Evolutionary conservation across 495 filamentous ascomycete species (phyloP).

Genomic region (Penicillium chermesinum): DNA sequence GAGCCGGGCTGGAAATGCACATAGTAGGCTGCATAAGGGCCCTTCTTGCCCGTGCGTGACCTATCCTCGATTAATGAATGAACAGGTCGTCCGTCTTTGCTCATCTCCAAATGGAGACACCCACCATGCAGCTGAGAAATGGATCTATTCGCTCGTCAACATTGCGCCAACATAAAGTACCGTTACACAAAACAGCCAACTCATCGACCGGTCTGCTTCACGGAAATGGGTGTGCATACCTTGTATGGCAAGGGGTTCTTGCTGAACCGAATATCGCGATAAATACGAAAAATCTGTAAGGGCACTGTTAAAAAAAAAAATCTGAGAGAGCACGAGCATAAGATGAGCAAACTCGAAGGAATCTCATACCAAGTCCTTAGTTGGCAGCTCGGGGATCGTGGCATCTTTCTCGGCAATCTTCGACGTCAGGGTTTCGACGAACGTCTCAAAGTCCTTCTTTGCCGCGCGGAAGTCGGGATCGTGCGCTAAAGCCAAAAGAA

Average conservation of each 20-base stretch:
- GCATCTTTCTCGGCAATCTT: slow-evolving; percentile 65
- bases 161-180: slow-evolving; percentile 15
- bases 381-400: slow-evolving; percentile 76
- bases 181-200: slow-evolving; percentile 9
- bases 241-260: slow-evolving; percentile 84
- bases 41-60: slow-evolving; percentile 80
- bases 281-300: slow-evolving; percentile 69
- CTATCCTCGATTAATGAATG: slow-evolving; percentile 29
- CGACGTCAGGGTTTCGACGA: slow-evolving; percentile 62
- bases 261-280: slow-evolving; percentile 74
- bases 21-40: slow-evolving; percentile 83
- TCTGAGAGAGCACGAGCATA: not conserved
- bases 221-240: slow-evolving; percentile 38
- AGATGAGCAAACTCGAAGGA: not conserved
- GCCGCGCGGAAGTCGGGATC: slow-evolving; percentile 71
- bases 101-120: slow-evolving; percentile 10
- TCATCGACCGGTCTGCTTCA: slow-evolving; percentile 1
- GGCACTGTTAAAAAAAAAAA: not conserved
- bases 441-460: slow-evolving; percentile 73
- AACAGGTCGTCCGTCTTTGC: slow-evolving; percentile 16
- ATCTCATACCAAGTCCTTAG: slow-evolving; percentile 64
- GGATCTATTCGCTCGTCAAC: slow-evolving; percentile 47
- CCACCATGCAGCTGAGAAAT: slow-evolving; percentile 78
- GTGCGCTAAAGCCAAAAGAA: slow-evolving; percentile 48
- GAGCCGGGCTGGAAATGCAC: slow-evolving; percentile 56